These are phyloP conservation scores for Chrysoporthe cubensis DNA, from an alignment of 2,329 filamentous ascomycete genomes.

Conservation along the genomic window DNA sequence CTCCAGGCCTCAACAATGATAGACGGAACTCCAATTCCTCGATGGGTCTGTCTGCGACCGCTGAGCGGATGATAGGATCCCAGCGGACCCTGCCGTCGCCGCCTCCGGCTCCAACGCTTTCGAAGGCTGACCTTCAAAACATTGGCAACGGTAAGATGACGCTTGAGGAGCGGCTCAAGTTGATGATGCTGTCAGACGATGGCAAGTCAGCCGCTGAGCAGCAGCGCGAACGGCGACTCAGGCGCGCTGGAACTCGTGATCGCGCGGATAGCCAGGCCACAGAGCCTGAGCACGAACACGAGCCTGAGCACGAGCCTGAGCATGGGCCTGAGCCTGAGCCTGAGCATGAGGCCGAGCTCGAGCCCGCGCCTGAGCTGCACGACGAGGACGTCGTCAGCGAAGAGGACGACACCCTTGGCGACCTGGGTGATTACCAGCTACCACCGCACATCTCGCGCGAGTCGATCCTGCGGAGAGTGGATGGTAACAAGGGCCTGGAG, in stretches of 20 bases:
- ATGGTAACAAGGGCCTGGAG: conserved; percentile 62
- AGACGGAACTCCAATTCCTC: conserved; percentile 59
- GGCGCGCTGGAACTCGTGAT: conserved; percentile 58
- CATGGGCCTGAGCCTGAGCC: conserved; percentile 28
- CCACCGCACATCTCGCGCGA: conserved; percentile 87
- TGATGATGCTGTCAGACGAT: conserved; percentile 85
- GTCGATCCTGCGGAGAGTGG: conserved; percentile 87
- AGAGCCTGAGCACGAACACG: conserved; percentile 44
- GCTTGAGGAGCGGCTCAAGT: conserved; percentile 80
- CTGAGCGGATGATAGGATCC: conserved; percentile 70
- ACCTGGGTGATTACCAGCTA: conserved; percentile 67
- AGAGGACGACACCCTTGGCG: conserved; percentile 63
- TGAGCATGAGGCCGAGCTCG: conserved; percentile 45
- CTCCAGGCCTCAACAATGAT: conserved; percentile 48
- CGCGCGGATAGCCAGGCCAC: conserved; percentile 47
- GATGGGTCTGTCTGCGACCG: conserved; percentile 67
- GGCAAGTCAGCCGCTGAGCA: conserved; percentile 65
- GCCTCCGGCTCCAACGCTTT: conserved; percentile 65
- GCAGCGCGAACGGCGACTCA: conserved; percentile 71
- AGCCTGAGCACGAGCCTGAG: conserved; percentile 24
- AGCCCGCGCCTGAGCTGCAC: conserved; percentile 47
- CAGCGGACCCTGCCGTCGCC: conserved; percentile 74
- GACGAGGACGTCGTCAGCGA: conserved; percentile 51
- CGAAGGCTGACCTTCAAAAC: conserved; percentile 77
- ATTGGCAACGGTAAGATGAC: conserved; percentile 77